phyloP scores from a whole-genome alignment of 1,139 yeast genomes.

The Geotrichum europaeum region DNA sequence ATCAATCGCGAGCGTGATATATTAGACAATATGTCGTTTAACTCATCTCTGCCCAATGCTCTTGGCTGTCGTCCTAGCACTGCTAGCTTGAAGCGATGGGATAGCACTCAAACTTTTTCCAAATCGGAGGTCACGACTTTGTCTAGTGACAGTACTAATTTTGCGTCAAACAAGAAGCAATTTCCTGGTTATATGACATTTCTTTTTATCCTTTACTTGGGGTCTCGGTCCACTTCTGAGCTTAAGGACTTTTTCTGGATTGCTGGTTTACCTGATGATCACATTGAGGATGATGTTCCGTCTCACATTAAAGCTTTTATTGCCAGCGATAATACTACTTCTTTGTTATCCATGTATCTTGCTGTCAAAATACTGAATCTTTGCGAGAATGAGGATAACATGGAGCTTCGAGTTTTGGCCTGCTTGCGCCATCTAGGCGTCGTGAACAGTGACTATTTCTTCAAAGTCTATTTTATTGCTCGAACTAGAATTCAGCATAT shows the following conservation, averaged over 20 bases:
- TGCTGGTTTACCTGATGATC: conserved; percentile 41
- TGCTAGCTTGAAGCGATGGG: neutral
- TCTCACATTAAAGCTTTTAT: conserved; percentile 40
- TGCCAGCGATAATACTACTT: conserved; percentile 37
- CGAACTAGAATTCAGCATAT: conserved; percentile 12
- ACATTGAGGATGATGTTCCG: conserved; percentile 27
- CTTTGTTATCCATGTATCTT: conserved; percentile 47
- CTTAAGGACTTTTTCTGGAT: conserved; percentile 43
- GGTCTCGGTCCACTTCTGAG: conserved; percentile 46
- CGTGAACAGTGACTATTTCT: conserved; percentile 8
- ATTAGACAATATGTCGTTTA: neutral
- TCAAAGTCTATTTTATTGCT: conserved; percentile 11
- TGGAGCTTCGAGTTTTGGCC: conserved; percentile 49
- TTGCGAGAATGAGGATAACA: conserved; percentile 46
- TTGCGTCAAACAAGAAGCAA: neutral
- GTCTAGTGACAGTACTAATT: conserved; percentile 2
- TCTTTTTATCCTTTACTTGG: conserved; percentile 49
- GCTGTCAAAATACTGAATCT: conserved; percentile 49
- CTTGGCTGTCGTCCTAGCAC: neutral
- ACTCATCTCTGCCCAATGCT: neutral
- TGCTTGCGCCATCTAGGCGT: conserved; percentile 43
- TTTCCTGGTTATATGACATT: conserved; percentile 37
- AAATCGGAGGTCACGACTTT: neutral
- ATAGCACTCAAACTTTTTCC: neutral
- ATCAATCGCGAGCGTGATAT: neutral